Percentiles rank a stretch among this genome's conserved stretches.
Conservation (phyloP, 1,139 yeast genomes). For the Scheffersomyces stambukii region DNA sequence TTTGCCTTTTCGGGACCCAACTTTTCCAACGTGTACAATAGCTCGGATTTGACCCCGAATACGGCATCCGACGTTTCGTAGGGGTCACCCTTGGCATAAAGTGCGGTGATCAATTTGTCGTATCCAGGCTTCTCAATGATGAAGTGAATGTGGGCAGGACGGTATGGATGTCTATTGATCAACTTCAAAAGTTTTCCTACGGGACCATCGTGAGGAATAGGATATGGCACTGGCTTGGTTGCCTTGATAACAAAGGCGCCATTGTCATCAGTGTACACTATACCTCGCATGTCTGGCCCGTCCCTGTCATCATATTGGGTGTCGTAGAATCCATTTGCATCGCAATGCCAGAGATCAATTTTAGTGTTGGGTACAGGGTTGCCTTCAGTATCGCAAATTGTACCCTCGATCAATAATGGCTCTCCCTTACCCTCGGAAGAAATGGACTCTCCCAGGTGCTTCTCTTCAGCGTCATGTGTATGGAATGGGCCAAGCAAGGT, state of each 20-base stretch:
- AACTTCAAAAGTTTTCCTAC: conserved; percentile 27
- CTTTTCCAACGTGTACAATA: conserved; percentile 16
- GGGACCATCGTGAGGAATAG: conserved; percentile 39
- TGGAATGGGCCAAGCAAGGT: conserved; percentile 32
- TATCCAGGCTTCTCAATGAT: conserved; percentile 23
- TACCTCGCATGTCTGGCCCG: conserved; percentile 29
- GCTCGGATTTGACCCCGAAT: conserved; percentile 21
- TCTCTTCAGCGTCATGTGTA: conserved; percentile 26
- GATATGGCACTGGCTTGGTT: conserved; percentile 31
- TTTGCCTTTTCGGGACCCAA: conserved; percentile 17
- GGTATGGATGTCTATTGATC: conserved; percentile 31
- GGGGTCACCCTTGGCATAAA: conserved; percentile 25
- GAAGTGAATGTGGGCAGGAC: conserved; percentile 36
- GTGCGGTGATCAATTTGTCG: conserved; percentile 26
- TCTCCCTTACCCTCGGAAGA: conserved; percentile 28
- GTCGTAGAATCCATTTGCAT: conserved; percentile 34
- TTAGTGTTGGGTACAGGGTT: conserved; percentile 23
- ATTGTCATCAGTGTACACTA: conserved; percentile 20
- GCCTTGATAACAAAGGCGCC: conserved; percentile 26
- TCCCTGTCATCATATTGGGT: conserved; percentile 22
- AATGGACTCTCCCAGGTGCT: conserved; percentile 22
- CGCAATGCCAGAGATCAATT: conserved; percentile 36
- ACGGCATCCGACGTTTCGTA: conserved; percentile 30
- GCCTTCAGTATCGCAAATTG: conserved; percentile 20
- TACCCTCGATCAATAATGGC: conserved; percentile 18